phyloP scores from a whole-genome alignment of 2,329 filamentous ascomycete genomes.

The Cladosporium phlei region DNA sequence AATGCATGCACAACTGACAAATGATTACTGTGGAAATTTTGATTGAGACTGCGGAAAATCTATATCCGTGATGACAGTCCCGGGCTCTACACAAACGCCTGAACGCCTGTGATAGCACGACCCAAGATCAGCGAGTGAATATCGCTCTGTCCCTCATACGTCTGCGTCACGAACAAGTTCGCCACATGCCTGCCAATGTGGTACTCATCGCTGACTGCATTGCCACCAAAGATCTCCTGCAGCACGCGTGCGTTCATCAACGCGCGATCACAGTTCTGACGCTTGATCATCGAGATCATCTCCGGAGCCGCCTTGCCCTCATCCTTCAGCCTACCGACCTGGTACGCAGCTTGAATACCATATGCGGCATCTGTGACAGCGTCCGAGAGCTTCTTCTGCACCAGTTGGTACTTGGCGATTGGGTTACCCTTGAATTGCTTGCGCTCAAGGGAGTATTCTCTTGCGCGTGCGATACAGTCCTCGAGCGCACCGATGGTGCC shows the following conservation, averaged over 20 bases:
- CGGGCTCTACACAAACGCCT: constrained; percentile 56
- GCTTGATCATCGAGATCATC: constrained; percentile 96
- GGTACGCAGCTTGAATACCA: constrained; percentile 81
- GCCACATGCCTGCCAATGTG: constrained; percentile 90
- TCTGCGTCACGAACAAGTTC: constrained; percentile 95
- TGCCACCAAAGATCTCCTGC: constrained; percentile 95
- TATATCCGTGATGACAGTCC: neutral
- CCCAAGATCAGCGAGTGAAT: constrained; percentile 65
- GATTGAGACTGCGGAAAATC: neutral
- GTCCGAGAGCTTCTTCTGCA: constrained; percentile 96
- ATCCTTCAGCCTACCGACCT: constrained; percentile 91
- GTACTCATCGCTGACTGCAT: constrained; percentile 97
- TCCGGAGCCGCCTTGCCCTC: constrained; percentile 81
- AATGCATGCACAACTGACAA: too few relatives aligned
- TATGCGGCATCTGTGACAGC: constrained; percentile 86
- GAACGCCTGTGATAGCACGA: constrained; percentile 58
- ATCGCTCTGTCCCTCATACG: constrained; percentile 96
- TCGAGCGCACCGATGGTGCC: constrained; percentile 92
- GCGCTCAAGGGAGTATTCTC: constrained; percentile 84
- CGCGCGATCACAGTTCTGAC: constrained; percentile 93
- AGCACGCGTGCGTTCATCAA: constrained; percentile 73
- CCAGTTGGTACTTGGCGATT: constrained; percentile 88
- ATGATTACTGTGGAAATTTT: neutral
- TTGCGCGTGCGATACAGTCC: constrained; percentile 76
- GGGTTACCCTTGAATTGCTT: constrained; percentile 97